Percentiles rank a stretch among this genome's conserved stretches.
Conservation (phyloP, 2,329 filamentous ascomycete genomes). For the Sporothrix schenckii region DNA sequence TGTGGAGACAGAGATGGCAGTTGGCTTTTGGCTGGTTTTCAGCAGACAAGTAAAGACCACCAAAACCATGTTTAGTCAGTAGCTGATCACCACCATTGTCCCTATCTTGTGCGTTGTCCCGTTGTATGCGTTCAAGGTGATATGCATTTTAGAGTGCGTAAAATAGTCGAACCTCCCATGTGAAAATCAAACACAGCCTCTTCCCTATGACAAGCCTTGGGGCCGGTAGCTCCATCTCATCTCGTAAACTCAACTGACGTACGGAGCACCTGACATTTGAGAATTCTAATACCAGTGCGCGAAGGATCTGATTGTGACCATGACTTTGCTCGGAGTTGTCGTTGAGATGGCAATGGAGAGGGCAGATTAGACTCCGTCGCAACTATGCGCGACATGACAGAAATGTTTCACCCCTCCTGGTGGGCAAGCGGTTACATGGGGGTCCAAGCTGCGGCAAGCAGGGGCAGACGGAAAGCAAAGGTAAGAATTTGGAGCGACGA, state of each 20-base stretch:
- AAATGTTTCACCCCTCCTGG: slow-evolving; percentile 31
- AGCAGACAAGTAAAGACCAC: neutral
- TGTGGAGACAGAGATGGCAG: slow-evolving; percentile 7
- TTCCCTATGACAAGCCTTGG: neutral
- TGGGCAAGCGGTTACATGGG: slow-evolving; percentile 30
- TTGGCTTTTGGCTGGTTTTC: neutral
- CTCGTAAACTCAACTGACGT: neutral
- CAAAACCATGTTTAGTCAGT: no score
- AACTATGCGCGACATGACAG: slow-evolving; percentile 30
- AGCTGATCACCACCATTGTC: slow-evolving; percentile 12
- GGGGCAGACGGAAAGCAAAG: slow-evolving; percentile 12
- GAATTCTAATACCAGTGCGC: neutral
- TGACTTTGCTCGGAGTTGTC: neutral
- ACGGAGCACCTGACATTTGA: neutral
- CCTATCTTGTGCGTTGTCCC: neutral
- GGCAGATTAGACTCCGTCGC: neutral
- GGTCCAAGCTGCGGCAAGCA: slow-evolving; percentile 30
- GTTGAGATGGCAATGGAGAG: neutral
- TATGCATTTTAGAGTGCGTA: neutral
- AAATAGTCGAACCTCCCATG: neutral
- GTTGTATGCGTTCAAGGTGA: neutral
- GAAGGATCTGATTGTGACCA: neutral
- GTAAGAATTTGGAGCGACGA: neutral
- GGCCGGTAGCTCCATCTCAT: neutral
- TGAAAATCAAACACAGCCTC: neutral